Conservation (phyloP, 768 basidiomycete genomes). For the Mycena vitilis region DNA sequence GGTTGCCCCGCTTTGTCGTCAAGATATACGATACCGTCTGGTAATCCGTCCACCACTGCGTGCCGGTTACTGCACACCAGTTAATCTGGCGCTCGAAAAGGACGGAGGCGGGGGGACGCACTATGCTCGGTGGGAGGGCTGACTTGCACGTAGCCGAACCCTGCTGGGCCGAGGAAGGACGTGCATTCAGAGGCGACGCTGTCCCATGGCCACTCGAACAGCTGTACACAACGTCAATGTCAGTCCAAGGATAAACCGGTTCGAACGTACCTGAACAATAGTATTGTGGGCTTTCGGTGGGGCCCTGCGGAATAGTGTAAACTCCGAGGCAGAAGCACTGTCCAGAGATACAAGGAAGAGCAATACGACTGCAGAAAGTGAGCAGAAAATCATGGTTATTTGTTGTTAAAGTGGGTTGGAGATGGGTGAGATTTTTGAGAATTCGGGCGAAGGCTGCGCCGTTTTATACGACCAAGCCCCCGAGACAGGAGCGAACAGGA, state of each 20-base stretch:
- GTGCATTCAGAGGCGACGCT: conserved; percentile 58
- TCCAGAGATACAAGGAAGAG: conserved; percentile 10
- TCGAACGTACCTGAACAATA: conserved; percentile 20
- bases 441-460: neutral
- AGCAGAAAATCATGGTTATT: conserved; percentile 1
- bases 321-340: neutral
- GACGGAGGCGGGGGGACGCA: conserved; percentile 4
- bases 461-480: neutral
- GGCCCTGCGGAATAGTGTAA: conserved; percentile 8
- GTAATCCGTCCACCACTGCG: conserved; percentile 64
- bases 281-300: conserved; percentile 5
- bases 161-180: conserved; percentile 56
- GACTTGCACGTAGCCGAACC: conserved; percentile 56
- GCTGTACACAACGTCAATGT: conserved; percentile 37
- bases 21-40: conserved; percentile 59
- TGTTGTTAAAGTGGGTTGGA: neutral
- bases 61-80: neutral
- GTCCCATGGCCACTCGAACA: conserved; percentile 58
- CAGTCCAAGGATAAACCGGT: neutral
- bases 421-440: neutral
- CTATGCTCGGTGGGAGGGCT: conserved; percentile 52
- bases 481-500: neutral
- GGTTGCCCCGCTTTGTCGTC: conserved; percentile 55
- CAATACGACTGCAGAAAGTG: conserved; percentile 3
- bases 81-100: neutral